Base-by-base conservation (phyloP, 768 basidiomycete genomes). In the Boletellus emodensis region DNA sequence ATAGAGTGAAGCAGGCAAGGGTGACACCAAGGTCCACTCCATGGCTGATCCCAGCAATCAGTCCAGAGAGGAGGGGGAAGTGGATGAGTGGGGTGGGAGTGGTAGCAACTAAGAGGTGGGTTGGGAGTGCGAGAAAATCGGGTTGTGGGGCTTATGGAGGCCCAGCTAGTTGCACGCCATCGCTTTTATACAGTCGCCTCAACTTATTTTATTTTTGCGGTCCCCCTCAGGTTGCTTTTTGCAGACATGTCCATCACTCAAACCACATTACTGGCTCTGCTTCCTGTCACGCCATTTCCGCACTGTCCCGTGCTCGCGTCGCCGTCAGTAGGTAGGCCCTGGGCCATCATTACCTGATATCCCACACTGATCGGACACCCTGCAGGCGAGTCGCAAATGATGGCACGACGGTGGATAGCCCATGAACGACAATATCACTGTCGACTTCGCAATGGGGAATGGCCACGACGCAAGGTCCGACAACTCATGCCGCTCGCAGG, bases 1-100 rank as follows among this genome's bases (percentile, higher is more conserved):
- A 70, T 66, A 69, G 70, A 64, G n/a, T n/a, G n/a, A 52, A 70
- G 58, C 34, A 62, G 2, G 1, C 48, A 26, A 56, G 65, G 60
- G 69, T 66, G 70, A 67, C 65, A 56, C 64, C 58, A 68, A 55
- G 47, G 42, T 44, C 63, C 58, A 61, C 44, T 53, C 39, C 44
- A 44, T 41, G 42, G 41, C 38, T 55, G 48, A 49, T 40, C n/a
- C 47, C 48, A 54, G 60, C 50, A 41, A 24, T 9, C 20, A 11
- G 45, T 40, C 53, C 52, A 64, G n/a, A 3, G 18, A 42, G 26
- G 22, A 26, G n/a, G 12, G 24, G 41, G 17, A 17, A 7, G 18
- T 15, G 32, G 5, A 34, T n/a, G 14, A 24, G 20, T 26, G 24
- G 24, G 20, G 13, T 24, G 33, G 18, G 30, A 20, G 17, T 18